Evolutionary conservation across 2,329 filamentous ascomycete species (phyloP).

Genomic region (Geosmithia morbida): DNA sequence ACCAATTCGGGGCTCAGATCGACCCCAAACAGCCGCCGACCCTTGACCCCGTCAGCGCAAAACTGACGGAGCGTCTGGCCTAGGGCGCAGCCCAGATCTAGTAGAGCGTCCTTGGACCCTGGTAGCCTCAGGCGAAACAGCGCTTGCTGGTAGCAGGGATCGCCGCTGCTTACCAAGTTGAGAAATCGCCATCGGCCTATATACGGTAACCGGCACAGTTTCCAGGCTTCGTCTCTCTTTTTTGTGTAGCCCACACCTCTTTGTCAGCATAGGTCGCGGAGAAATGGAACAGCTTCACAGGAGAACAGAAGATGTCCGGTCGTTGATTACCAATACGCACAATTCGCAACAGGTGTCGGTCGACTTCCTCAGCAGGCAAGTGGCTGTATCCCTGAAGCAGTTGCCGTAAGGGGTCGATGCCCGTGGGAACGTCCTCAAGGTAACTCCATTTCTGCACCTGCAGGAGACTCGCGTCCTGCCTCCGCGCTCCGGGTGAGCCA

Average conservation of each 20-base stretch:
- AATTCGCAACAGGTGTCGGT: constrained; percentile 19
- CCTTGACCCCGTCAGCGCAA: constrained; percentile 31
- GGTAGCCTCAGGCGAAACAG: constrained; percentile 24
- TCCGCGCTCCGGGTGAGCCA: background rate
- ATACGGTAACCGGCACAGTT: constrained; percentile 25
- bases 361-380: constrained; percentile 18
- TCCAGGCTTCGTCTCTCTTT: constrained; percentile 31
- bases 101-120: constrained; percentile 22
- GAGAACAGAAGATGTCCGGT: background rate
- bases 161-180: constrained; percentile 22
- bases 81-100: constrained; percentile 36
- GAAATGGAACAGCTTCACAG: background rate
- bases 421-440: constrained; percentile 18
- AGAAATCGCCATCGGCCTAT: constrained; percentile 36
- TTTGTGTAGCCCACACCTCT: background rate
- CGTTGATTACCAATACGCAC: constrained; percentile 10
- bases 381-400: constrained; percentile 23
- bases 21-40: constrained; percentile 30
- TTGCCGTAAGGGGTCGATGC: constrained; percentile 18
- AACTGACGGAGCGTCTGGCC: constrained; percentile 36
- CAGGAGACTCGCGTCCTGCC: constrained; percentile 10
- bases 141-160: constrained; percentile 26
- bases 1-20: constrained; percentile 36
- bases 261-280: background rate
- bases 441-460: constrained; percentile 20